Conservation (phyloP, 495 filamentous ascomycete species). For the Schizothecium vesticola region DNA sequence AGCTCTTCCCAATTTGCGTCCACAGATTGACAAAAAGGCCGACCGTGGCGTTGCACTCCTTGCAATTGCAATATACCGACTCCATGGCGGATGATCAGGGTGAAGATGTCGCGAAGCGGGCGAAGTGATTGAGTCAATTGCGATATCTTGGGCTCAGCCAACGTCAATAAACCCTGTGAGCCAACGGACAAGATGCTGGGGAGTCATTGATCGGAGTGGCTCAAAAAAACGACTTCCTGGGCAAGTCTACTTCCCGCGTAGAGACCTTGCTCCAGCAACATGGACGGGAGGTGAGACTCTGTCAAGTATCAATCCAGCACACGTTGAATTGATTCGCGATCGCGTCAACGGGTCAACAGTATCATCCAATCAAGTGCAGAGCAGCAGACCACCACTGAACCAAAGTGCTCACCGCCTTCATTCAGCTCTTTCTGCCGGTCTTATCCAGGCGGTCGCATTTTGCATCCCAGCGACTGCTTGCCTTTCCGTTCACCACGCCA, state of each 20-base stretch:
- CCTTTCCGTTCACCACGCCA: background rate
- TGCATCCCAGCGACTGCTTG: background rate
- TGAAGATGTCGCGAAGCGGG: background rate
- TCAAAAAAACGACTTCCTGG: background rate
- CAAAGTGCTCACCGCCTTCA: background rate
- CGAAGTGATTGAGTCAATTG: background rate
- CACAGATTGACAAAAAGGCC: constrained; percentile 39
- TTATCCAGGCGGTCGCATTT: constrained; percentile 2
- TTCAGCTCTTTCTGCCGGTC: constrained; percentile 2
- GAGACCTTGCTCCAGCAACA: background rate
- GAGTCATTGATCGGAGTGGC: background rate
- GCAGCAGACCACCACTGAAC: background rate
- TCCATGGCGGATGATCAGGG: constrained; percentile 24
- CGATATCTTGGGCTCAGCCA: background rate
- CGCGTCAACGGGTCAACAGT: background rate
- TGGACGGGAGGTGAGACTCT: background rate
- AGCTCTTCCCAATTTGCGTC: constrained; percentile 39
- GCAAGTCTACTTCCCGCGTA: background rate
- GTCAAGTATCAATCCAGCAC: background rate
- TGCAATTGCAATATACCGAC: constrained; percentile 32
- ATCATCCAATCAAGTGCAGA: background rate
- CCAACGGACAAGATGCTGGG: background rate
- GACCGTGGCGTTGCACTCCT: constrained; percentile 31
- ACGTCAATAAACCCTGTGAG: background rate
- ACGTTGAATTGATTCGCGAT: background rate